Conservation (phyloP, 2,329 filamentous ascomycete species). For the Geosmithia morbida region DNA sequence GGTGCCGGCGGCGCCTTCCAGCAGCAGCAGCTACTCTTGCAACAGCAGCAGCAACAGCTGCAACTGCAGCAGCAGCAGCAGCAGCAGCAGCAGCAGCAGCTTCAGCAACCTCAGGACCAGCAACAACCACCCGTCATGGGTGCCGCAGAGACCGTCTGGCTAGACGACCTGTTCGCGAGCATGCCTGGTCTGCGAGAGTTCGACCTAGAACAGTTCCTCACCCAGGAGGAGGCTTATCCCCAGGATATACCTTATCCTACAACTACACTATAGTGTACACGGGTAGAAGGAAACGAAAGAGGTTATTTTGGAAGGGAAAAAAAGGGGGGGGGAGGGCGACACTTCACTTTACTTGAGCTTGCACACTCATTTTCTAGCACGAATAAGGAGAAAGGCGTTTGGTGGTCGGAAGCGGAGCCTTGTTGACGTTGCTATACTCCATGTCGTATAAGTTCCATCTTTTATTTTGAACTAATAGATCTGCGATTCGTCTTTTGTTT, state of each 20-base stretch:
- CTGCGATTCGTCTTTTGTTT: background rate
- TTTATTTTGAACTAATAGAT: background rate
- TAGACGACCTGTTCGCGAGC: constrained; percentile 1
- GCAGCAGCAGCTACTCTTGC: background rate
- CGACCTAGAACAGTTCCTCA: constrained; percentile 2
- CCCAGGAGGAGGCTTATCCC: background rate
- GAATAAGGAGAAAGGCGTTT: too few relatives aligned
- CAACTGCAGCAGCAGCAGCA: background rate
- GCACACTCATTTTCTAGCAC: too few relatives aligned
- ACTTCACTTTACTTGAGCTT: too few relatives aligned
- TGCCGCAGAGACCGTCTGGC: background rate
- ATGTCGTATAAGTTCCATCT: too few relatives aligned
- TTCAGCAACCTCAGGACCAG: background rate
- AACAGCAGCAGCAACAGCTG: background rate
- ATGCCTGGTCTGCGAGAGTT: constrained; percentile 1
- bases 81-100: background rate
- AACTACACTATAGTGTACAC: background rate
- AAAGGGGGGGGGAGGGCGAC: background rate
- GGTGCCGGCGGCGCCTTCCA: background rate
- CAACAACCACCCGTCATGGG: background rate
- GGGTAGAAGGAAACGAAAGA: background rate
- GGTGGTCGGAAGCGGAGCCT: too few relatives aligned
- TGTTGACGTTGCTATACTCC: too few relatives aligned
- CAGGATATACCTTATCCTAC: background rate
- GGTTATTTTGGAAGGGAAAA: background rate